phyloP scores from a whole-genome alignment of 345 rosid species.

The Eucalyptus melliodora region DNA sequence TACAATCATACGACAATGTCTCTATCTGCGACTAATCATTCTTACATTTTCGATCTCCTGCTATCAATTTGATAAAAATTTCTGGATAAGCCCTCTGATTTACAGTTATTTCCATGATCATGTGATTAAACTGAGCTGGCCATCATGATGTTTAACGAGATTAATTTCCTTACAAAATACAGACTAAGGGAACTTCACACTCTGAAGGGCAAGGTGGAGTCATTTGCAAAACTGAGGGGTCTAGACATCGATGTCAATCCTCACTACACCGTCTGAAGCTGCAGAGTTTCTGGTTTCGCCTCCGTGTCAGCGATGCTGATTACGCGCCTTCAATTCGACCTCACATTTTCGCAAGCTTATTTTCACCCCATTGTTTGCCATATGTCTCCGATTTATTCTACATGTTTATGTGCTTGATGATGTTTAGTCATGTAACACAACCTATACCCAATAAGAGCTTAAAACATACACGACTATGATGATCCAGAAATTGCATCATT shows the following conservation, averaged over 20 bases:
- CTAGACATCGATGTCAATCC: constrained; percentile 51
- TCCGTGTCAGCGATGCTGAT: neutral
- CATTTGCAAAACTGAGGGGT: constrained; percentile 45
- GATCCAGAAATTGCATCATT: neutral
- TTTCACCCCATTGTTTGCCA: neutral
- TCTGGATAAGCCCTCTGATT: neutral
- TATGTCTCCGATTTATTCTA: neutral
- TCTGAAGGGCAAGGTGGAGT: constrained; percentile 53
- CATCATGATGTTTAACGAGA: neutral
- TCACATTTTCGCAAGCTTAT: neutral
- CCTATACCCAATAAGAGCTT: neutral
- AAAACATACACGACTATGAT: no score
- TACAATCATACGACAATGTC: neutral
- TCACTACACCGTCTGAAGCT: constrained; percentile 31
- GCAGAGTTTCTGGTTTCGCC: neutral
- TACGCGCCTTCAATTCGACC: neutral
- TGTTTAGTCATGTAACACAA: neutral
- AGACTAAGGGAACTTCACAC: constrained; percentile 57
- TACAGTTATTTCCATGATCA: neutral
- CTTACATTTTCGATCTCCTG: neutral
- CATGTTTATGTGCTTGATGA: neutral
- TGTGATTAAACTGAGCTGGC: neutral
- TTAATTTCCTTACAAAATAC: neutral
- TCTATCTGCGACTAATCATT: neutral
- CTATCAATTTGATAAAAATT: neutral